Evolutionary conservation across 164 flowering plant species (phyloP), one percentile per base, ranked within the genome.

Genomic region (Akebia trifoliata): DNA sequence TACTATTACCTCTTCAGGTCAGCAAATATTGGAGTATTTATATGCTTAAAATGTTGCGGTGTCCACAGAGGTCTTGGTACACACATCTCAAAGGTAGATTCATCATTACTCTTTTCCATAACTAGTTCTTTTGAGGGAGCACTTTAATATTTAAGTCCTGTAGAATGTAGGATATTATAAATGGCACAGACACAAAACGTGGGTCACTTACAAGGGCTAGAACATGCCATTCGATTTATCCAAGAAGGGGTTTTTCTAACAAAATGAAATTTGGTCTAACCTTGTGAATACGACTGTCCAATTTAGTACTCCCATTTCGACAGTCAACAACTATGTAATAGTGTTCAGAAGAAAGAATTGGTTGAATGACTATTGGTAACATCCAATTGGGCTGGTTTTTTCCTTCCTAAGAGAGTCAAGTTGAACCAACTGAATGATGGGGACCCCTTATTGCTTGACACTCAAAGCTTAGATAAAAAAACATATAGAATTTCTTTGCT

Each of bases 1-100:
- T 40, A n/a, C n/a, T n/a, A 22, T 8, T 40, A 34, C 20, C 20
- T 50, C 31, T 66, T 47, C 86, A 90, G 99, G 72, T 93, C 99
- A 36, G 88, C 95, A 50, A 93, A 86, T 78, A 87, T 93, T 72
- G 99, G 99, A 69, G 96, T 93, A 15, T 87, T 93, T 59, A 67
- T 93, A 75, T 93, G 99, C 81, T 78, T 87, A 69, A 93, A 87
- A 69, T 93, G 97, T 52, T 82, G 95, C 57, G 96, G 96, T 22
- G 93, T 86, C 62, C 99, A 90, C 76, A 79, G 99, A 74, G 87
- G 89, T 69, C 94, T 90, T 62, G 96, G 96, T 14, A 78, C 92
- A 29, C 92, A 84, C 67, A 75, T 87, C 65, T 90, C 99, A 55
- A 90, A 93, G 97, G 99, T 93, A 68, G 55, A 52, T 21, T 29